Base-by-base conservation (phyloP, 441 rosid genomes). In the Bocquillonia castaneifolia region DNA sequence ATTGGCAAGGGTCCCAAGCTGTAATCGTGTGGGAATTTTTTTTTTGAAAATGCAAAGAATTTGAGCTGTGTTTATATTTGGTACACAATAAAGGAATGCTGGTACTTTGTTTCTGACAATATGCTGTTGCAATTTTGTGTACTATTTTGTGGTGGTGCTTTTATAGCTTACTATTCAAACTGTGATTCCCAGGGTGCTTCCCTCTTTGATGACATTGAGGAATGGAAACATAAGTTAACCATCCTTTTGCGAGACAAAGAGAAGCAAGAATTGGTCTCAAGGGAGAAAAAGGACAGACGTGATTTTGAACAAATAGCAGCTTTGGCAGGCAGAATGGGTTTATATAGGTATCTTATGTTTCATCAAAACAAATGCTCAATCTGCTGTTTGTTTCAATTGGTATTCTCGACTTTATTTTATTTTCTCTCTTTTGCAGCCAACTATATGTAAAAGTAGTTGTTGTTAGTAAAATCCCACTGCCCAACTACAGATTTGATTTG, bases 401-500 rank as follows among this genome's bases (percentile, higher is more conserved):
- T 22, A 32, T 71, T 66, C 69, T 73, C 51, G 77, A 55, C 37
- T 71, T 22, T 58, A 10, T 25, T 78, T 26, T 64, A n/a, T n/a
- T n/a, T n/a, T n/a, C n/a, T n/a, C n/a, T n/a, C n/a, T 70, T 82
- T 74, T 72, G 72, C 89, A 90, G 98, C 78, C 97, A 86, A 78
- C 71, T 83, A 17, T 93, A 93, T 76, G 82, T 81, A 40, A 93
- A 88, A 82, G 88, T 79, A 51, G 90, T 83, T 68, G 98, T 90
- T 61, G 78, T 88, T 72, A 93, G 98, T 78, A 93, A 93, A 83
- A 78, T 79, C 63, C 96, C 96, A 50, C 79, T 93, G 68, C 94
- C 98, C 53, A 93, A 93, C 81, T 93, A 93, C 82, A 84, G 98
- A 85, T 93, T 86, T 81, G 97, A 93, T 78, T 76, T 93, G 77